Conservation (phyloP, 352 stramenopile species). For the Phytopythium sindhum region DNA sequence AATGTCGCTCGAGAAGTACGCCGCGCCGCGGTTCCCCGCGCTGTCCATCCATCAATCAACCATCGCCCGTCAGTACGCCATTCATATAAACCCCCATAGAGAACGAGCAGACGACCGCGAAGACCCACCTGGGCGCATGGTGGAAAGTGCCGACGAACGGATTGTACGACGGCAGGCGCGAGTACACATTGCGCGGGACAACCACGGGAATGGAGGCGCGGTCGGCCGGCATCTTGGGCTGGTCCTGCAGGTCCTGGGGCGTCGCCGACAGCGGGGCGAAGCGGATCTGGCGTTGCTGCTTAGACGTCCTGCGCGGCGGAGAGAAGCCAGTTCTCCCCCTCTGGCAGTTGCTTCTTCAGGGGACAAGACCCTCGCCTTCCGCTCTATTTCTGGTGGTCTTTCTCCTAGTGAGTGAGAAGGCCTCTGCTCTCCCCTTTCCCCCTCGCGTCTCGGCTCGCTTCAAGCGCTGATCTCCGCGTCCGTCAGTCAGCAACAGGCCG, state of each 20-base stretch:
- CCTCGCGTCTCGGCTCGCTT: not conserved
- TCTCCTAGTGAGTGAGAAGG: too few species aligned
- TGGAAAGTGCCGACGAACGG: constrained; percentile 89
- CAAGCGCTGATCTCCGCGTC: not conserved
- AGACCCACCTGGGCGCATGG: constrained; percentile 75
- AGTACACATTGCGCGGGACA: constrained; percentile 69
- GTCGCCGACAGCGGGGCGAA: not conserved
- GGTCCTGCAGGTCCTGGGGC: not conserved
- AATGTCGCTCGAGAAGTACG: constrained; percentile 88
- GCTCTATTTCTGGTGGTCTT: constrained; percentile 7
- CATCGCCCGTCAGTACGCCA: too few species aligned
- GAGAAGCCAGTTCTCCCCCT: not conserved
- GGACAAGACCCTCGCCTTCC: too few species aligned
- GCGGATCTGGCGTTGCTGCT: not conserved
- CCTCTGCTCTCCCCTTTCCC: not conserved
- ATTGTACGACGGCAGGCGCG: constrained; percentile 83
- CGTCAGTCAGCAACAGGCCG: not conserved
- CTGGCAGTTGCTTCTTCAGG: not conserved
- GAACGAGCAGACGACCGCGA: too few species aligned
- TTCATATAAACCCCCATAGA: too few species aligned
- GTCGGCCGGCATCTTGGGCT: constrained; percentile 6
- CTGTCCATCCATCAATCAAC: constrained; percentile 27
- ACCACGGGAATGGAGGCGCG: constrained; percentile 19
- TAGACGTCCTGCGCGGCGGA: too few species aligned
- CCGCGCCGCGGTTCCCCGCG: constrained; percentile 78